A percentile compares a stretch with the other conserved stretches of the same genome.
Evolutionary conservation across 2,329 filamentous ascomycete species (phyloP).

Genomic region (Leptodontidium sp.): DNA sequence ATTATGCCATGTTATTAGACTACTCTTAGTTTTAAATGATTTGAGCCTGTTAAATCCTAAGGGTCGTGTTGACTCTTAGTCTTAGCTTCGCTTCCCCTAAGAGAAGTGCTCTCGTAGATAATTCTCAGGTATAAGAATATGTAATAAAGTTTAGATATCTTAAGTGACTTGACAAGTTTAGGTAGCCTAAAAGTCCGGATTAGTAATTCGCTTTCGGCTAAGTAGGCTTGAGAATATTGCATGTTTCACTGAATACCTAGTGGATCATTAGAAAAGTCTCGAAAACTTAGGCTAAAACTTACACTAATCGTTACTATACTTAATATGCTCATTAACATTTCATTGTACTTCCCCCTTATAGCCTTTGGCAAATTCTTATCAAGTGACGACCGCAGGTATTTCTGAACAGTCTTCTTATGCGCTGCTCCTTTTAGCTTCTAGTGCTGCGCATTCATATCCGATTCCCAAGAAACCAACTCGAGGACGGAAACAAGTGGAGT

Average conservation of each 20-base stretch:
- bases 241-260: constrained; percentile 32
- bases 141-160: constrained; percentile 30
- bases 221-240: constrained; percentile 28
- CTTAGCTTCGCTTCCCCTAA: constrained; percentile 11
- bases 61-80: background rate
- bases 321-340: constrained; percentile 29
- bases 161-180: constrained; percentile 30
- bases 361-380: constrained; percentile 24
- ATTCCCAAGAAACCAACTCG: too few relatives aligned
- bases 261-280: background rate
- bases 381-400: constrained; percentile 21
- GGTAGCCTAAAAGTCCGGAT: constrained; percentile 29
- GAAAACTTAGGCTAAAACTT: background rate
- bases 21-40: background rate
- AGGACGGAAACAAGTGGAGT: too few relatives aligned
- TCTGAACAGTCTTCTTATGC: constrained; percentile 24
- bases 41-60: background rate
- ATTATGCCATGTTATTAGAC: constrained; percentile 1
- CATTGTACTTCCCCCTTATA: constrained; percentile 31
- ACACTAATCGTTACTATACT: constrained; percentile 35
- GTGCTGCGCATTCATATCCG: constrained; percentile 1
- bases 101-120: constrained; percentile 31
- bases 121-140: constrained; percentile 32
- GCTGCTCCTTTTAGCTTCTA: constrained; percentile 24
- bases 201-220: constrained; percentile 27